A percentile compares a stretch with the other conserved stretches of the same genome.
These are phyloP conservation scores for Boletales sp. DNA, from an alignment of 768 basidiomycete genomes.

Conservation along the genomic window DNA sequence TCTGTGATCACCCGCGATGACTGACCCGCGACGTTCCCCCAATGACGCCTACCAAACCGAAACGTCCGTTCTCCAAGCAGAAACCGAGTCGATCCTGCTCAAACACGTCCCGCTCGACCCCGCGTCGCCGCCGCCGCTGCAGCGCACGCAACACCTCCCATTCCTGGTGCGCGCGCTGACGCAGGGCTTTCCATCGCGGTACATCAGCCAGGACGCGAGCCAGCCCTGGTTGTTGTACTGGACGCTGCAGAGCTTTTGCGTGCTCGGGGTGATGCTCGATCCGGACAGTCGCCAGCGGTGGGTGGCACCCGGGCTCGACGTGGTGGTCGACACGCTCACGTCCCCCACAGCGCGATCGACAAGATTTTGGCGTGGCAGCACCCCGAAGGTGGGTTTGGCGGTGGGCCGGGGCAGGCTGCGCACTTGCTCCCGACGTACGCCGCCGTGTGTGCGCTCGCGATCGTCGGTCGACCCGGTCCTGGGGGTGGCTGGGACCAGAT, in stretches of 20 bases:
- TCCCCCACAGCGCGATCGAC: slow-evolving; percentile 57
- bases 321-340: neutral
- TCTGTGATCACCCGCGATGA: slow-evolving; percentile 9
- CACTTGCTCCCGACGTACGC: slow-evolving; percentile 93
- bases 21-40: slow-evolving; percentile 34
- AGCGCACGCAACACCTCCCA: slow-evolving; percentile 66
- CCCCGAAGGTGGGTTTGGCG: slow-evolving; percentile 85
- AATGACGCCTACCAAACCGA: slow-evolving; percentile 59
- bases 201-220: slow-evolving; percentile 85
- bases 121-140: slow-evolving; percentile 37
- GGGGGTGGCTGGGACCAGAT: slow-evolving; percentile 86
- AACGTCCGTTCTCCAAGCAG: slow-evolving; percentile 59
- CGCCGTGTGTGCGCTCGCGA: slow-evolving; percentile 76
- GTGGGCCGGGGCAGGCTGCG: slow-evolving; percentile 84
- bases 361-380: slow-evolving; percentile 83
- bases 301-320: neutral
- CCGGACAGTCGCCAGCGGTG: slow-evolving; percentile 74
- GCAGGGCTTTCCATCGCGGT: slow-evolving; percentile 78
- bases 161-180: slow-evolving; percentile 69
- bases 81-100: slow-evolving; percentile 64
- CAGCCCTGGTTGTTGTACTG: slow-evolving; percentile 96
- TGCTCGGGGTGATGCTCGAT: slow-evolving; percentile 76
- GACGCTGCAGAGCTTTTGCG: slow-evolving; percentile 80
- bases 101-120: slow-evolving; percentile 44
- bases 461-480: slow-evolving; percentile 69